Conservation (phyloP, 352 stramenopile genomes). For the Pythium aquatile region DNA sequence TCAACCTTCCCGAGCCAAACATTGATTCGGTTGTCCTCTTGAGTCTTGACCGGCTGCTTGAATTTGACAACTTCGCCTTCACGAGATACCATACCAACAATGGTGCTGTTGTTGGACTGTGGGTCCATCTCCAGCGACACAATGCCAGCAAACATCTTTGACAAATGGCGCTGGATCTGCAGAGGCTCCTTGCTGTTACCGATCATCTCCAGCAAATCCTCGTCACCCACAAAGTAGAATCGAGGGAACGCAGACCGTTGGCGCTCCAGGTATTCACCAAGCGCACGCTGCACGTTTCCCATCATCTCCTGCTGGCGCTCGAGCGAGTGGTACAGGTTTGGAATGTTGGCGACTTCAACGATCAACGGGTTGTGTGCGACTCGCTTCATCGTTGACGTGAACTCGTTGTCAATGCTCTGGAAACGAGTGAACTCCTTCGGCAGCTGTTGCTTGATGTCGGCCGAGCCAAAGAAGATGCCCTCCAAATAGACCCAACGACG, state of each 20-base stretch:
- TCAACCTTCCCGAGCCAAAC: slow-evolving; percentile 97
- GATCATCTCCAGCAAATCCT: slow-evolving; percentile 99
- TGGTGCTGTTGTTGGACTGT: slow-evolving; percentile 53
- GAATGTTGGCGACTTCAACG: slow-evolving; percentile 92
- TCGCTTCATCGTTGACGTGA: slow-evolving; percentile 97
- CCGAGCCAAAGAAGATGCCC: slow-evolving; percentile 98
- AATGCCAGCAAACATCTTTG: slow-evolving; percentile 99
- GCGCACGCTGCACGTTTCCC: slow-evolving; percentile 98
- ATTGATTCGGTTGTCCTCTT: slow-evolving; percentile 90
- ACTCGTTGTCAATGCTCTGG: slow-evolving; percentile 98
- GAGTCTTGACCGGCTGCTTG: slow-evolving; percentile 89
- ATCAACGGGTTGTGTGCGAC: slow-evolving; percentile 96
- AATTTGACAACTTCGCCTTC: slow-evolving; percentile 98
- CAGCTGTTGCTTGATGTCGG: slow-evolving; percentile 99
- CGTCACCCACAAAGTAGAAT: slow-evolving; percentile 99
- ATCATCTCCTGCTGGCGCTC: slow-evolving; percentile 97
- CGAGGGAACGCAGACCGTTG: slow-evolving; percentile 95
- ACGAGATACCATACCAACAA: slow-evolving; percentile 96
- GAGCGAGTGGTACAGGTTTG: slow-evolving; percentile 90
- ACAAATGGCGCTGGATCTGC: slow-evolving; percentile 96
- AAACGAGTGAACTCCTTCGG: slow-evolving; percentile 98
- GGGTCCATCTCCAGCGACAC: slow-evolving; percentile 88
- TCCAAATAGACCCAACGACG: slow-evolving; percentile 99
- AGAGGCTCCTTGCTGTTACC: slow-evolving; percentile 98
- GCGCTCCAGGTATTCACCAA: slow-evolving; percentile 99